phyloP scores from a whole-genome alignment of 352 stramenopile species.

The Hyaloperonospora brassicae region DNA sequence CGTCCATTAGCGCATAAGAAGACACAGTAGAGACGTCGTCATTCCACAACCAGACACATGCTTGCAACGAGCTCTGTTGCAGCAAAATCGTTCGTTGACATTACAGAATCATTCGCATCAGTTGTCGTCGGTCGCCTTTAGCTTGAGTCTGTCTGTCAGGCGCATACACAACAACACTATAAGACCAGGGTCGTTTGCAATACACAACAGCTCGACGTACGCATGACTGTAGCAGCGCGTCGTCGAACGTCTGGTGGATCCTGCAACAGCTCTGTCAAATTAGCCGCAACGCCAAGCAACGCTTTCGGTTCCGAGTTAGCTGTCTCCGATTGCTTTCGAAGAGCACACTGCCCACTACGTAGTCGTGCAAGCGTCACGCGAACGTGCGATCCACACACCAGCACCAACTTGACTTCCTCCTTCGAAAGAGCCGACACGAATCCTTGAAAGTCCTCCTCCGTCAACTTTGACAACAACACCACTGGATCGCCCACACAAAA shows the following conservation, averaged over 20 bases:
- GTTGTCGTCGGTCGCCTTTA: conserved; percentile 37
- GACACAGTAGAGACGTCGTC: conserved; percentile 13
- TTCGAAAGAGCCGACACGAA: conserved; percentile 33
- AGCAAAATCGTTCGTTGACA: no score
- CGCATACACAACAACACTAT: conserved; percentile 2
- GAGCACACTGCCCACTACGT: conserved; percentile 30
- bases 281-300: conserved; percentile 4
- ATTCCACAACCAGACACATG: not conserved
- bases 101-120: conserved; percentile 8
- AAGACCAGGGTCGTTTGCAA: not conserved
- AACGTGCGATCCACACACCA: conserved; percentile 43
- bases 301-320: not conserved
- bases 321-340: conserved; percentile 24
- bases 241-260: conserved; percentile 28
- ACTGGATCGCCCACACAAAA: conserved; percentile 50
- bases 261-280: conserved; percentile 16
- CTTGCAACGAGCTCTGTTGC: no score
- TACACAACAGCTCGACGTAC: conserved; percentile 9
- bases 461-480: conserved; percentile 38
- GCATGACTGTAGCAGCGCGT: conserved; percentile 19
- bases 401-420: conserved; percentile 33
- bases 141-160: conserved; percentile 24
- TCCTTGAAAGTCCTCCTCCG: conserved; percentile 57
- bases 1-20: conserved; percentile 26
- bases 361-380: conserved; percentile 30